Percentiles rank a stretch among this genome's conserved stretches.
Evolutionary conservation across 78 protist genomes (phyloP).

Genomic region (slime mould (Dictyostelium discoideum)): DNA sequence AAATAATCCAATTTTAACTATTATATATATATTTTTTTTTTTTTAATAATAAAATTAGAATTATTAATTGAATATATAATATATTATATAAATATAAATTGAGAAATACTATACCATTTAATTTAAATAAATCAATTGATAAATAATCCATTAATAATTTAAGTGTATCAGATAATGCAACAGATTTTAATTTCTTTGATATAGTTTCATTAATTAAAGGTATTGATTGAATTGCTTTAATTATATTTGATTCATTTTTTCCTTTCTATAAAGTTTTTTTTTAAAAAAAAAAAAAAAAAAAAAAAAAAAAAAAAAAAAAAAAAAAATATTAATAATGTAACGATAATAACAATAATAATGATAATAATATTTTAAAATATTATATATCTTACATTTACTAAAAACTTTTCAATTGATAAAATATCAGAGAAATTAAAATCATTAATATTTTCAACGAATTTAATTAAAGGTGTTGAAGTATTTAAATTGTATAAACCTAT

Average conservation of each 20-base stretch:
- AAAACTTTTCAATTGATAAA: conserved; percentile 23
- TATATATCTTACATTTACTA: conserved; percentile 29
- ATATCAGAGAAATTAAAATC: conserved; percentile 37
- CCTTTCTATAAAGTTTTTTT: conserved; percentile 9
- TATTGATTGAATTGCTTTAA: conserved; percentile 23
- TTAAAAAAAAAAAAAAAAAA: too few relatives aligned
- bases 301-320: background rate
- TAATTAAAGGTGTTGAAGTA: conserved; percentile 21
- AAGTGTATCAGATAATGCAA: background rate
- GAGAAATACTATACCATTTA: background rate
- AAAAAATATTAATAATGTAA: too few relatives aligned
- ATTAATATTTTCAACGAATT: conserved; percentile 1
- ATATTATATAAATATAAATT: too few relatives aligned
- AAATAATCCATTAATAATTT: conserved; percentile 14
- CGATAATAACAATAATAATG: background rate
- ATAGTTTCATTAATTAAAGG: background rate
- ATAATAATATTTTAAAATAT: too few relatives aligned
- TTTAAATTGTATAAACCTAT: conserved; percentile 50
- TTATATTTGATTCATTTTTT: conserved; percentile 36
- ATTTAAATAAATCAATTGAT: background rate
- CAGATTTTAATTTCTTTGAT: background rate
- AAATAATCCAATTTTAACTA: conserved; percentile 19
- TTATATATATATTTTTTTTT: too few relatives aligned
- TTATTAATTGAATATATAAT: background rate
- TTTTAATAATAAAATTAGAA: background rate